Base-by-base conservation (phyloP, 2,329 filamentous ascomycete genomes). In the Bisporella sp. region DNA sequence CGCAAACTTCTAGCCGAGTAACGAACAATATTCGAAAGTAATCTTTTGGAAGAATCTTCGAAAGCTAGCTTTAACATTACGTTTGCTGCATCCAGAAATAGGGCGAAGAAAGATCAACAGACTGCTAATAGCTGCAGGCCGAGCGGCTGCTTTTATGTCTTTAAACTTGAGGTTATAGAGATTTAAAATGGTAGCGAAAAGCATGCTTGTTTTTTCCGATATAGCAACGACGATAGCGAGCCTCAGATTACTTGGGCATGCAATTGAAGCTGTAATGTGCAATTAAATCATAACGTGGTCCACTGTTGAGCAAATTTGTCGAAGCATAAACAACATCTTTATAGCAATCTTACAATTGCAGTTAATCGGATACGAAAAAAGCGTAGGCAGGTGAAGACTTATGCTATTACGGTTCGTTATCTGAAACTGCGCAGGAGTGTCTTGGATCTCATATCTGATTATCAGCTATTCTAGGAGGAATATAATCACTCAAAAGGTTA, bases 121-220 rank as follows among this genome's bases (percentile, higher is more conserved):
- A 5, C 32, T 52, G 44, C 49, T 54, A n/a, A 49, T 46, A 33
- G 42, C 39, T 49, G 49, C 49, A 13, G 39, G 49, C 21, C 46
- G 45, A 31, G 46, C 41, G 39, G 53, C 48, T 43, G 41, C 48
- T 41, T 53, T 51, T 37, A 55, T 55, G 53, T 50, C 53, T n/a
- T n/a, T 31, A 51, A 51, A 45, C 51, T 53, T 37, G 41, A 47
- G 44, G 43, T 49, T 31, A 53, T 55, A 48, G 53, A 55, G 51
- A 53, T 55, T 47, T 55, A 48, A 50, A 55, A 55, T 47, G 50
- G 47, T 30, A 41, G 46, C 32, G 43, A 47, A 51, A 35, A 50
- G 39, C 42, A 50, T 45, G 53, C 48, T 47, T 51, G 41, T 45
- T n/a, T 51, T 39, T 55, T 53, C 51, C 45, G 48, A 49, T 55